These are phyloP conservation scores for Camillea tinctor DNA, from an alignment of 2,329 filamentous ascomycete species.

Conservation along the genomic window DNA sequence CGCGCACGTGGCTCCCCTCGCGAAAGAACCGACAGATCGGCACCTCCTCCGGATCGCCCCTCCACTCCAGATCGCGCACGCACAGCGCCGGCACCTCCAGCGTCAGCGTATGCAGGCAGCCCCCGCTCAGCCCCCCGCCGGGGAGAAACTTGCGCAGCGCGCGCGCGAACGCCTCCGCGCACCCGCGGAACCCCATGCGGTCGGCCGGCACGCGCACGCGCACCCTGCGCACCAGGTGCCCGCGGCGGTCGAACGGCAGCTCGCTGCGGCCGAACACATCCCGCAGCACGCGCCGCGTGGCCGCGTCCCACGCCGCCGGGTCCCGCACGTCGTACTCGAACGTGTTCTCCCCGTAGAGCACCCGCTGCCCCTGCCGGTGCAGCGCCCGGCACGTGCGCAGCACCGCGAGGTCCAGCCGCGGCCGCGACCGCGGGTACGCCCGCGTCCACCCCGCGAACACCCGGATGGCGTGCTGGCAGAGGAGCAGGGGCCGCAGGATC, in stretches of 20 bases:
- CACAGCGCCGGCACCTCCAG: slow-evolving; percentile 40
- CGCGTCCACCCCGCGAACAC: slow-evolving; percentile 35
- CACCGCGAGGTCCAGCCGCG: slow-evolving; percentile 36
- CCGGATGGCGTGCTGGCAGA: slow-evolving; percentile 29
- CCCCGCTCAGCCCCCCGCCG: background rate
- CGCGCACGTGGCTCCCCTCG: slow-evolving; percentile 25
- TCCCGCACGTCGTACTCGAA: slow-evolving; percentile 49
- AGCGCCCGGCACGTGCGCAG: slow-evolving; percentile 36
- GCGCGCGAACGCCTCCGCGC: slow-evolving; percentile 31
- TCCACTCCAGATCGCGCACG: slow-evolving; percentile 7
- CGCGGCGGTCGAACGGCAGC: slow-evolving; percentile 39
- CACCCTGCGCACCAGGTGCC: slow-evolving; percentile 40
- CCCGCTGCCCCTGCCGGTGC: slow-evolving; percentile 36
- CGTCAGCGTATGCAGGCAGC: slow-evolving; percentile 41
- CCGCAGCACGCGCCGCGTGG: slow-evolving; percentile 9
- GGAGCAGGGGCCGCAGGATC: slow-evolving; percentile 34
- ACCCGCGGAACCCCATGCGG: slow-evolving; percentile 29
- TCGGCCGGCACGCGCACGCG: slow-evolving; percentile 44
- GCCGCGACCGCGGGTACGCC: slow-evolving; percentile 24
- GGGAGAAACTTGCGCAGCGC: slow-evolving; percentile 39
- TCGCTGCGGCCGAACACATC: slow-evolving; percentile 28
- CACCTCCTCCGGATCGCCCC: slow-evolving; percentile 18
- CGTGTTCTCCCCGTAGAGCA: slow-evolving; percentile 48
- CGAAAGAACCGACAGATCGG: slow-evolving; percentile 40
- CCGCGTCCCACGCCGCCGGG: slow-evolving; percentile 8